Evolutionary conservation across 345 rosid genomes (phyloP).

Genomic region (Eucalyptus tenuipes): DNA sequence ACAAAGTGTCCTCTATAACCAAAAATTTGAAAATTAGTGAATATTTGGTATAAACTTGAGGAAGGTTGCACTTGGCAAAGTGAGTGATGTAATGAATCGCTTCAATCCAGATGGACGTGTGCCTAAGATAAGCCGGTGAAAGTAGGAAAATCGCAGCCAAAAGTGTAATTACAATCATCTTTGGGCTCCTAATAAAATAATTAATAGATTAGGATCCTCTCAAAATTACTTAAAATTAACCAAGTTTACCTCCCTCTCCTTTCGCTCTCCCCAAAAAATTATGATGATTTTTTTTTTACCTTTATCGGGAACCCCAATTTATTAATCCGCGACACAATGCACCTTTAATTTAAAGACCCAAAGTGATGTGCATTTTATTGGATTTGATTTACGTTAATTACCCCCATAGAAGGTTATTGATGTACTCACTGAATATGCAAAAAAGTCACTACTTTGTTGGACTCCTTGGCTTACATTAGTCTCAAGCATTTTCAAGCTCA

Average conservation of each 20-base stretch:
- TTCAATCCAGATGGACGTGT: background rate
- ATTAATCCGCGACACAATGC: background rate
- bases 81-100: background rate
- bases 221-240: background rate
- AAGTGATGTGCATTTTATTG: background rate
- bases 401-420: background rate
- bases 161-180: background rate
- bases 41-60: background rate
- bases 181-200: background rate
- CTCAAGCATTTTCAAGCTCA: background rate
- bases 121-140: too few species aligned
- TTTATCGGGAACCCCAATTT: background rate
- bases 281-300: background rate
- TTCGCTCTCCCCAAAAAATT: background rate
- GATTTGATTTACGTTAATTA: background rate
- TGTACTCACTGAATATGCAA: background rate
- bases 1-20: background rate
- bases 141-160: background rate
- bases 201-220: background rate
- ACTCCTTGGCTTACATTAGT: background rate
- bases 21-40: background rate
- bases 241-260: background rate
- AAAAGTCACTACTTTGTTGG: background rate
- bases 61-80: background rate
- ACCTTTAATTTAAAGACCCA: background rate